A percentile compares a stretch with the other conserved stretches of the same genome.
phyloP scores from a whole-genome alignment of 1,284 basidiomycete genomes.

The Mrakiaceae sp. region DNA sequence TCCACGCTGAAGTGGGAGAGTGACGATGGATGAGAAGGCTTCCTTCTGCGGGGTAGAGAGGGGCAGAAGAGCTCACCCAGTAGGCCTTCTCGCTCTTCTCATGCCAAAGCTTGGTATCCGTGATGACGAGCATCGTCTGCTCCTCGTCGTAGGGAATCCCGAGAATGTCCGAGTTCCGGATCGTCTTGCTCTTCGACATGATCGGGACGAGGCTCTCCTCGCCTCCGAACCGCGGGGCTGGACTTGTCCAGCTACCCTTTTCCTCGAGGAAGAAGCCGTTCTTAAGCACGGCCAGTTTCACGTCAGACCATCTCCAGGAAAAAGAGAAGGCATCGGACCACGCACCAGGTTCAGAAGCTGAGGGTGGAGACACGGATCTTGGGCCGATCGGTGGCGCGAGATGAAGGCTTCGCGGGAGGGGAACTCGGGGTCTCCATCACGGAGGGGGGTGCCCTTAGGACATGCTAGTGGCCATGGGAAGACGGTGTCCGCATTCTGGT shows the following conservation, averaged over 20 bases:
- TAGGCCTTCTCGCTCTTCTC: slow-evolving; percentile 33
- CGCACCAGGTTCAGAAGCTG: neutral
- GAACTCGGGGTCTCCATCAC: neutral
- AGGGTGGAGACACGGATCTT: slow-evolving; percentile 15
- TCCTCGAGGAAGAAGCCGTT: slow-evolving; percentile 14
- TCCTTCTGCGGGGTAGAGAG: neutral
- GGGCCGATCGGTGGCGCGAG: neutral
- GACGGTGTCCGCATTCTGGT: neutral
- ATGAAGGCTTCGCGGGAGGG: slow-evolving; percentile 9
- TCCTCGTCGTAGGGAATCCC: slow-evolving; percentile 15
- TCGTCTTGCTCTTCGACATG: slow-evolving; percentile 10
- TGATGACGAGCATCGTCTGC: neutral
- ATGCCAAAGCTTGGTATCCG: slow-evolving; percentile 23
- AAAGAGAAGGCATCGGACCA: no score
- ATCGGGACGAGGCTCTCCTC: slow-evolving; percentile 3
- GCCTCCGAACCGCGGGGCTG: slow-evolving; percentile 1
- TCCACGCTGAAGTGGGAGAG: neutral
- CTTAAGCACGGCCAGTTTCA: no score
- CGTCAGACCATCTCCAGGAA: no score
- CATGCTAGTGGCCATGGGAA: slow-evolving; percentile 12
- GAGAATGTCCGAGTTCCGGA: slow-evolving; percentile 6
- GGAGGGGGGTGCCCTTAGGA: slow-evolving; percentile 3
- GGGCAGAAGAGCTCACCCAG: slow-evolving; percentile 26
- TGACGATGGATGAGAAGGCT: neutral
- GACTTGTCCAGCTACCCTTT: slow-evolving; percentile 12